Percentiles rank a stretch among this genome's conserved stretches.
These are phyloP conservation scores for Linnemannia zychae DNA, from an alignment of 192 early-diverging fungal species.

Conservation along the genomic window DNA sequence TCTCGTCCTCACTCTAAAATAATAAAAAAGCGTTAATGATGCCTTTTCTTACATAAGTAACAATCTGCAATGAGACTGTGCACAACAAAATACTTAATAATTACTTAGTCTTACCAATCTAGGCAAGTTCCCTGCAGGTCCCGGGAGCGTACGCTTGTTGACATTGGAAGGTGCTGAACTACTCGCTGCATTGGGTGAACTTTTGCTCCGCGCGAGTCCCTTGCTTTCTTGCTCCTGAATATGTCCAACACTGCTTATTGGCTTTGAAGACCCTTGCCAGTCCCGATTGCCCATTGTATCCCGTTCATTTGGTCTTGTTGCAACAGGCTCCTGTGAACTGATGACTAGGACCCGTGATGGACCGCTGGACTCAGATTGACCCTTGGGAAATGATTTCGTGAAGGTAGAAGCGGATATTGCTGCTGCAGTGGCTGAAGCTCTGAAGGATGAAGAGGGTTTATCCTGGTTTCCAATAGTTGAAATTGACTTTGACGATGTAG, in stretches of 20 bases:
- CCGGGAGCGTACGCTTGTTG: conserved; percentile 23
- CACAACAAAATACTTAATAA: neutral
- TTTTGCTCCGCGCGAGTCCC: conserved; percentile 21
- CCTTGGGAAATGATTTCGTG: neutral
- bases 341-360: neutral
- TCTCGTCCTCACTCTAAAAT: conserved; percentile 44
- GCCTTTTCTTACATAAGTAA: too few species aligned
- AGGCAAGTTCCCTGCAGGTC: conserved; percentile 47
- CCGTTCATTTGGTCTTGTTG: conserved; percentile 16
- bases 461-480: neutral
- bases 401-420: neutral
- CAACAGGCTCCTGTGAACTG: conserved; percentile 16
- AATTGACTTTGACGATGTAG: neutral
- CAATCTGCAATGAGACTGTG: neutral
- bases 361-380: neutral
- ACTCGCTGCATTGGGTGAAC: conserved; percentile 17
- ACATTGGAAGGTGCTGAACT: neutral
- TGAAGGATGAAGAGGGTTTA: neutral
- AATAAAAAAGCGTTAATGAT: neutral
- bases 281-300: conserved; percentile 12
- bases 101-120: conserved; percentile 18
- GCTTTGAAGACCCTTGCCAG: neutral
- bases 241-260: neutral
- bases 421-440: neutral
- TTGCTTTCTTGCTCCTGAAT: conserved; percentile 17